These are phyloP conservation scores for Cyathus striatus DNA, from an alignment of 768 basidiomycete genomes.

Conservation along the genomic window DNA sequence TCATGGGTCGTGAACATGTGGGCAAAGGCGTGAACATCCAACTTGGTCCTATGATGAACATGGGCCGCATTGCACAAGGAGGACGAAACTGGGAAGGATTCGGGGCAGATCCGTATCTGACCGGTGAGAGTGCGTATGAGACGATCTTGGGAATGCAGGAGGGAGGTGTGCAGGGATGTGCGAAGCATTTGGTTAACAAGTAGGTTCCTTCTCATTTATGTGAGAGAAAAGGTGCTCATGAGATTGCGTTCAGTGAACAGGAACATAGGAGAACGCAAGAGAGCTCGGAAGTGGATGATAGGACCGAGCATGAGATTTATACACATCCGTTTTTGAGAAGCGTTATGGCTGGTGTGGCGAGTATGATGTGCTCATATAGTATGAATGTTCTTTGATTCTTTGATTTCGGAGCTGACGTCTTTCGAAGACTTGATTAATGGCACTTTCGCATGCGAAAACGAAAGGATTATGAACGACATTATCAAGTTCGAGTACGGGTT, in stretches of 20 bases:
- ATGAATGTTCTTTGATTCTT: slow-evolving; percentile 13
- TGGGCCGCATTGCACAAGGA: slow-evolving; percentile 71
- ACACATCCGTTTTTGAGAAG: slow-evolving; percentile 64
- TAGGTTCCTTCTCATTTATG: slow-evolving; percentile 25
- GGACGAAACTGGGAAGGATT: slow-evolving; percentile 97
- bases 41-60: slow-evolving; percentile 82
- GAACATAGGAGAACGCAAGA: slow-evolving; percentile 52
- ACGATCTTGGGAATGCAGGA: slow-evolving; percentile 80
- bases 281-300: slow-evolving; percentile 72
- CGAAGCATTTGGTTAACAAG: slow-evolving; percentile 82
- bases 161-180: slow-evolving; percentile 79
- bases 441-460: slow-evolving; percentile 73
- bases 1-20: slow-evolving; percentile 79
- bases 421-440: slow-evolving; percentile 59
- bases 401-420: no score
- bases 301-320: slow-evolving; percentile 75
- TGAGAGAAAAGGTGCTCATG: neutral
- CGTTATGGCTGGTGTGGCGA: slow-evolving; percentile 69
- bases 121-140: slow-evolving; percentile 75
- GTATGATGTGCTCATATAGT: slow-evolving; percentile 79
- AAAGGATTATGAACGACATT: slow-evolving; percentile 66
- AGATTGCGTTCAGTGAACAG: slow-evolving; percentile 46
- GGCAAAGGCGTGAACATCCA: slow-evolving; percentile 83
- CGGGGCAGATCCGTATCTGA: slow-evolving; percentile 82
- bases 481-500: slow-evolving; percentile 74